Conservation (phyloP, 73 alveolate species). For the Blepharisma stoltei region DNA sequence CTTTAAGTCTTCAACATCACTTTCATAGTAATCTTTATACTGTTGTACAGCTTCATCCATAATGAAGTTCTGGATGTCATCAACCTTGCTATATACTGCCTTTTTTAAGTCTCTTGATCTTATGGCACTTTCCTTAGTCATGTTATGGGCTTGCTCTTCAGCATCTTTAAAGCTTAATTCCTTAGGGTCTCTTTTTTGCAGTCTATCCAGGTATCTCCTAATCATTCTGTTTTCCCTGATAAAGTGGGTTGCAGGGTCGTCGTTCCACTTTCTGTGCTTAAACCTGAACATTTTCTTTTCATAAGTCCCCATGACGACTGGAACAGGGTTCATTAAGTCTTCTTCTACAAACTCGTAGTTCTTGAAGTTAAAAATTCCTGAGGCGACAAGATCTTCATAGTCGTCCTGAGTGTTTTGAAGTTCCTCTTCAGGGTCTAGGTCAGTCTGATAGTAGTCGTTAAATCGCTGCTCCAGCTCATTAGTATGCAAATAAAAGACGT, state of each 20-base stretch:
- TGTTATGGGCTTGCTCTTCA: no score
- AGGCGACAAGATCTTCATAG: constrained; percentile 50
- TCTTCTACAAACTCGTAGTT: constrained; percentile 71
- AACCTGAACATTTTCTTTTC: constrained; percentile 77
- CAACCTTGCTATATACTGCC: neutral
- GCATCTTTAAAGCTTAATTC: neutral
- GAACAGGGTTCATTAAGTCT: constrained; percentile 55
- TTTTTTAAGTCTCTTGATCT: neutral
- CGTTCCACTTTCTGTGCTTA: constrained; percentile 74
- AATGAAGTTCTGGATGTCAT: constrained; percentile 48
- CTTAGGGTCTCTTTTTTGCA: constrained; percentile 50
- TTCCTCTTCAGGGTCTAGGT: constrained; percentile 76
- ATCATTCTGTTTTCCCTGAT: constrained; percentile 71
- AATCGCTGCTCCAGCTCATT: constrained; percentile 80
- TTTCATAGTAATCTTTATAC: constrained; percentile 77
- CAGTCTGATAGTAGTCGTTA: constrained; percentile 81
- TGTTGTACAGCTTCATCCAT: constrained; percentile 52
- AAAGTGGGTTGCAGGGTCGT: constrained; percentile 44
- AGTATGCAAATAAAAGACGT: constrained; percentile 71
- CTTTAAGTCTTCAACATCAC: constrained; percentile 72
- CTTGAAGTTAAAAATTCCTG: constrained; percentile 50
- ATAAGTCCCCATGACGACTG: constrained; percentile 53
- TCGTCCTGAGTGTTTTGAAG: constrained; percentile 48
- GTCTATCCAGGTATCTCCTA: constrained; percentile 66
- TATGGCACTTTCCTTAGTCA: no score